Evolutionary conservation across 495 filamentous ascomycete genomes (phyloP).

Genomic region (Penicillium argentinense): DNA sequence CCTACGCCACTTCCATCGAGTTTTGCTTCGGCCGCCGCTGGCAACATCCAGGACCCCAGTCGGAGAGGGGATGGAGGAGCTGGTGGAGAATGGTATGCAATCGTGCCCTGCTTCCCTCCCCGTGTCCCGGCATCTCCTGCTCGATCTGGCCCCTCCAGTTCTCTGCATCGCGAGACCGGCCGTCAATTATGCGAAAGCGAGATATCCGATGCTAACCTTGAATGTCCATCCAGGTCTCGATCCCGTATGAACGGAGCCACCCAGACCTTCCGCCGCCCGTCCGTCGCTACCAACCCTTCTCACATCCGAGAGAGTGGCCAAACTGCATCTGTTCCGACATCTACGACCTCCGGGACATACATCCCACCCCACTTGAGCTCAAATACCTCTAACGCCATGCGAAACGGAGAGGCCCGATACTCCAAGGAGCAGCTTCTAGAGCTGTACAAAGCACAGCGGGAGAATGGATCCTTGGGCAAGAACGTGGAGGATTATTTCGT

Average conservation of each 20-base stretch:
- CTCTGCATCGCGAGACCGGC: not conserved
- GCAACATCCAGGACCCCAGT: slow-evolving; percentile 60
- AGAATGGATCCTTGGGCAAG: slow-evolving; percentile 54
- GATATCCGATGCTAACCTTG: slow-evolving; percentile 26
- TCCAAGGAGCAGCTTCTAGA: slow-evolving; percentile 81
- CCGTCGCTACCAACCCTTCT: slow-evolving; percentile 63
- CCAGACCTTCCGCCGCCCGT: slow-evolving; percentile 82
- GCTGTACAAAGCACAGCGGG: slow-evolving; percentile 64
- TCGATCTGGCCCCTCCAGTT: not conserved
- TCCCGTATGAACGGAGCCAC: slow-evolving; percentile 75
- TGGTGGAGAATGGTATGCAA: slow-evolving; percentile 57
- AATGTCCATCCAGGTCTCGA: slow-evolving; percentile 52
- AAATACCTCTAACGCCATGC: slow-evolving; percentile 45
- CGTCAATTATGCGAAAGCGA: slow-evolving; percentile 6
- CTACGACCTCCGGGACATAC: slow-evolving; percentile 53
- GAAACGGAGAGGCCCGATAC: slow-evolving; percentile 69
- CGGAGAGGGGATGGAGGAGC: slow-evolving; percentile 55
- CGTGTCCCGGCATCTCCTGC: not conserved
- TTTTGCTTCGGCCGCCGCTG: slow-evolving; percentile 81
- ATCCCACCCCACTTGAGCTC: slow-evolving; percentile 61
- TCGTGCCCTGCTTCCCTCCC: slow-evolving; percentile 11
- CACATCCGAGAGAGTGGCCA: slow-evolving; percentile 50
- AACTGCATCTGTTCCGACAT: slow-evolving; percentile 47
- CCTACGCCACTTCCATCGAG: slow-evolving; percentile 76
- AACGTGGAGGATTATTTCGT: slow-evolving; percentile 71